Evolutionary conservation across 2,329 filamentous ascomycete genomes (phyloP), one percentile per base, ranked within the genome.

Genomic region (Myriosclerotinia curreyana): DNA sequence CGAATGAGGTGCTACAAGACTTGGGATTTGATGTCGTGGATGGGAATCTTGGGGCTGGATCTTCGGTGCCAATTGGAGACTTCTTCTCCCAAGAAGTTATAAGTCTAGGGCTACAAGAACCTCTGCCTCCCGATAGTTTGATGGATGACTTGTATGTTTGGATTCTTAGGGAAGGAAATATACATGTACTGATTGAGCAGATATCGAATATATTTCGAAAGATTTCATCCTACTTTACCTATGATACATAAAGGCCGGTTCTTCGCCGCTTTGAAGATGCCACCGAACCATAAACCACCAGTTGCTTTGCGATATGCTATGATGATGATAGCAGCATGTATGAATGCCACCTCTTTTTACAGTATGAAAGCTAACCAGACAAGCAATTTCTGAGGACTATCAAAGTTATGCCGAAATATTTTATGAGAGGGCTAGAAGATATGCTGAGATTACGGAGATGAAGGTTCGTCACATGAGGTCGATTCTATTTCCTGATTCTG

Each of bases 291-390:
- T 80, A 87, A 91, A 64, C 93, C 94, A 2, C 90, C 93, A 1
- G 85, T 96, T 72, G 91, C 86, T 71, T 78, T 97, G 50, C 85
- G 93, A 71, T 97, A 97, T 75, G 88, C 87, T 31, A 91, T 97
- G 74, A 96, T 92, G 92, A 84, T 87, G n/a, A 79, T 91, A 70
- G 91, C 91, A 11, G 86, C 92, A 6, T 83, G 61, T 63, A 58
- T 31, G 61, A 58, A 49, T 50, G 15, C 22, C n/a, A 9, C 46
- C 42, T 8, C 11, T 31, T 28, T 25, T 50, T 25, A 11, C 14
- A 17, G n/a, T 31, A 49, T 15, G 2, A 2, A 38, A 42, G 31
- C 61, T 63, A 34, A 63, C 44, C n/a, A 17, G 17, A 22, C 9
- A 22, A 63, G 61, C 85, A 17, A 80, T 87, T 1, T 85, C 87